Evolutionary conservation across 371 early-diverging fungal species (phyloP), one percentile per base, ranked within the genome.

Genomic region (Syncephalis plumigaleata): DNA sequence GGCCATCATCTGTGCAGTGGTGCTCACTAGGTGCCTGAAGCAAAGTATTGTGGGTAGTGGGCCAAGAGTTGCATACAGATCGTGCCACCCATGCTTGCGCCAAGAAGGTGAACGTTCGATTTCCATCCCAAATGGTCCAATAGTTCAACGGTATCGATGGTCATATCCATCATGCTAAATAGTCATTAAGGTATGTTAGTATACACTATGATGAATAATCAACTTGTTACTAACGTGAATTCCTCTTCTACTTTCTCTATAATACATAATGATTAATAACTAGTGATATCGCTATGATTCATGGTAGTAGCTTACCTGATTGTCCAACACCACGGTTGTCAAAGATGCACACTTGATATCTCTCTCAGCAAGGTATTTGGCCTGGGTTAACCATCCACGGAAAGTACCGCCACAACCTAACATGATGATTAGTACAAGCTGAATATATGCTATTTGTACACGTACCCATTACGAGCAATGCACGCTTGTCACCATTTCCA

Each of bases 71-170:
- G 70, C 42, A 75, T 63, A 0, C 76, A 63, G 22, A 82, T 73
- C 82, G 82, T 81, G 20, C 79, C 80, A 24, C 85, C 84, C 83
- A 84, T 82, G 2, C 79, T 79, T 5, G 84, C 65, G 2, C 85
- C 87, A 17, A 70, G 72, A 36, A 84, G 36, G 55, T 81, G 74
- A 9, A 84, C 63, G 36, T 70, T 53, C 1, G 58, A 43, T 0
- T 52, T 65, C 84, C 84, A 85, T 0, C 66, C 71, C 36, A 84
- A 47, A 22, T 75, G 69, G 39, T 73, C 69, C 39, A 84, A 54
- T 15, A 87, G 52, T 11, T 66, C 65, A 24, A 65, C 47, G 0
- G 79, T 68, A 49, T 87, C 88, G 9, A 50, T 18, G 1, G 86
- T 85, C 77, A 85, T 68, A 53, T 76, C 75, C 40, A 67, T 62